phyloP scores from a whole-genome alignment of 257 asterid genomes.

The Solanum gandarillasii region DNA sequence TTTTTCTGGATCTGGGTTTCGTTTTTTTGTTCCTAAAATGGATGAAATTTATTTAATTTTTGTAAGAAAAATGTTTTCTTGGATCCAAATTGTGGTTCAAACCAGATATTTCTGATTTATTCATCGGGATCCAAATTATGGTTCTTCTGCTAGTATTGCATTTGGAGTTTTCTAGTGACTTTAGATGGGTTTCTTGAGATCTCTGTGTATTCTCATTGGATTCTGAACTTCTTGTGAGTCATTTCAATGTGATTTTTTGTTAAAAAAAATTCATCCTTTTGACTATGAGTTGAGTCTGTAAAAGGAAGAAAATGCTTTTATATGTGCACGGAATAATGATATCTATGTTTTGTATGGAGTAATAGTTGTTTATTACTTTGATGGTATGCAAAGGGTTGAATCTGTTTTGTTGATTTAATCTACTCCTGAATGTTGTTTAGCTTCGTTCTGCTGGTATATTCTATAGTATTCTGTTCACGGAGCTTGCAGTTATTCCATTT shows the following conservation, averaged over 20 bases:
- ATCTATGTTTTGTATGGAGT: neutral
- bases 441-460: neutral
- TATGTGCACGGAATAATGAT: neutral
- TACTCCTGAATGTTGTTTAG: neutral
- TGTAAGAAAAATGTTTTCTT: neutral
- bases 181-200: neutral
- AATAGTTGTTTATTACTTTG: neutral
- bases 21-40: neutral
- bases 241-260: neutral
- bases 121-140: neutral
- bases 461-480: neutral
- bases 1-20: constrained; percentile 22
- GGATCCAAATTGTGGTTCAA: neutral
- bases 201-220: neutral
- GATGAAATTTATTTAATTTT: neutral
- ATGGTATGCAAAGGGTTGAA: neutral
- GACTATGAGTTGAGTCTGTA: neutral
- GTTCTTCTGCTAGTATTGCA: neutral
- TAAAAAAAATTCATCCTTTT: neutral
- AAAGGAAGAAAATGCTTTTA: neutral
- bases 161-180: neutral
- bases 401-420: neutral
- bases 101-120: neutral
- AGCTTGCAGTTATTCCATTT: neutral
- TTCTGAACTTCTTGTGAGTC: neutral